Evolutionary conservation across 2,329 filamentous ascomycete genomes (phyloP).

Genomic region (Trichophyton equinum): DNA sequence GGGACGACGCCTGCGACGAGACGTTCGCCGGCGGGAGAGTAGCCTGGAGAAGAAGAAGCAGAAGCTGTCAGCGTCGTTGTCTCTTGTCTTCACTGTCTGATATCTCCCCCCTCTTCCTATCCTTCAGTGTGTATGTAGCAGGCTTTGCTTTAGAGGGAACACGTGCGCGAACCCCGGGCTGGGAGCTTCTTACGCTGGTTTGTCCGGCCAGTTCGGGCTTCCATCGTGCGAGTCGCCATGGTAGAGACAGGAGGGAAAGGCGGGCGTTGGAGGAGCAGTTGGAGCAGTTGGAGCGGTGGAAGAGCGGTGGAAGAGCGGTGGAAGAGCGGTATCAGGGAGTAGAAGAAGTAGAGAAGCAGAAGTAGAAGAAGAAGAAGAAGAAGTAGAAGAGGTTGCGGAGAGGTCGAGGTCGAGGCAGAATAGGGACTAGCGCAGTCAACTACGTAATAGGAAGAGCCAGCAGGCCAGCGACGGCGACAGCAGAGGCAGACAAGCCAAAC

Average conservation of each 20-base stretch:
- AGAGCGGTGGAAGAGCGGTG: background rate
- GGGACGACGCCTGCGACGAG: conserved; percentile 92
- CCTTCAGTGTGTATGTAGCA: background rate
- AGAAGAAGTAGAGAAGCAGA: background rate
- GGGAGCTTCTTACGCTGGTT: conserved; percentile 38
- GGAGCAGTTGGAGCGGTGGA: background rate
- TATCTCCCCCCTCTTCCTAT: background rate
- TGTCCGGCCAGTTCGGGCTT: conserved; percentile 36
- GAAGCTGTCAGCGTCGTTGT: background rate
- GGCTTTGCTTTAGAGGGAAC: conserved; percentile 1
- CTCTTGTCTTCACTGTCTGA: background rate
- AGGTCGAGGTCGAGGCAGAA: background rate
- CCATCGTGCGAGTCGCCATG: conserved; percentile 35
- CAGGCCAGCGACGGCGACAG: background rate
- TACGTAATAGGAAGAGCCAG: background rate
- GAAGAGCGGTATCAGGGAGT: background rate
- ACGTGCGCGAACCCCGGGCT: conserved; percentile 17
- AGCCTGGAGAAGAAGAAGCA: conserved; percentile 35
- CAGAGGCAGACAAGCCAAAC: background rate
- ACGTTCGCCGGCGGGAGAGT: conserved; percentile 81
- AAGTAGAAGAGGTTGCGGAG: background rate
- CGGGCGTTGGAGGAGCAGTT: background rate
- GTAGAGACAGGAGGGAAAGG: background rate
- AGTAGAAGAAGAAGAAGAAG: background rate
- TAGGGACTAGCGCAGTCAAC: background rate